Evolutionary conservation across 1,284 basidiomycete genomes (phyloP).

Genomic region (Cystobasidium slooffiae): DNA sequence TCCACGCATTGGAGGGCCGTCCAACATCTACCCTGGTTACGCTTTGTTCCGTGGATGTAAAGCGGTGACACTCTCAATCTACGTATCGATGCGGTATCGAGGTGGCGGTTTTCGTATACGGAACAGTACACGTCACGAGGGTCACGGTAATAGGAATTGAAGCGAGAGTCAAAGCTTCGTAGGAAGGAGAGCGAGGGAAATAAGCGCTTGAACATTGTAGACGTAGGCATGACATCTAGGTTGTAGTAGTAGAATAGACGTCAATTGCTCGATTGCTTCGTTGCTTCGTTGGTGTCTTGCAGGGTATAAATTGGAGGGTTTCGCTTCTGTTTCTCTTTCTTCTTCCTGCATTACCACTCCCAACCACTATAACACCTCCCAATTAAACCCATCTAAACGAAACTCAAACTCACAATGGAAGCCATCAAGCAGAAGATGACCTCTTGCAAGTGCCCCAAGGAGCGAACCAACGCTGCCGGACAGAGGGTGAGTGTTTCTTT

Average conservation of each 20-base stretch:
- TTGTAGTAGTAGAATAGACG: no score
- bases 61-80: no score
- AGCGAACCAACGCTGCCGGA: conserved; percentile 18
- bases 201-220: no score
- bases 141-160: neutral
- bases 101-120: no score
- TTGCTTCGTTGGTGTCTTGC: neutral
- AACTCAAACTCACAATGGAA: conserved; percentile 17
- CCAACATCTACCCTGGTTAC: no score
- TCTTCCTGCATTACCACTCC: neutral
- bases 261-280: no score
- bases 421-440: conserved; percentile 35
- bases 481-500: conserved; percentile 11
- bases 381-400: neutral
- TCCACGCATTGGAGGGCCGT: no score
- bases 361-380: neutral
- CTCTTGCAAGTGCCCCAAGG: conserved; percentile 30
- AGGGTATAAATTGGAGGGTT: neutral
- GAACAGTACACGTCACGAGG: no score
- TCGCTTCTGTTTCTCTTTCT: conserved; percentile 10
- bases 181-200: no score
- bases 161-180: neutral
- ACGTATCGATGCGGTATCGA: no score
- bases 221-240: no score
- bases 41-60: no score